phyloP scores from a whole-genome alignment of 2,329 filamentous ascomycete genomes.

The Phialocephala subalpina region DNA sequence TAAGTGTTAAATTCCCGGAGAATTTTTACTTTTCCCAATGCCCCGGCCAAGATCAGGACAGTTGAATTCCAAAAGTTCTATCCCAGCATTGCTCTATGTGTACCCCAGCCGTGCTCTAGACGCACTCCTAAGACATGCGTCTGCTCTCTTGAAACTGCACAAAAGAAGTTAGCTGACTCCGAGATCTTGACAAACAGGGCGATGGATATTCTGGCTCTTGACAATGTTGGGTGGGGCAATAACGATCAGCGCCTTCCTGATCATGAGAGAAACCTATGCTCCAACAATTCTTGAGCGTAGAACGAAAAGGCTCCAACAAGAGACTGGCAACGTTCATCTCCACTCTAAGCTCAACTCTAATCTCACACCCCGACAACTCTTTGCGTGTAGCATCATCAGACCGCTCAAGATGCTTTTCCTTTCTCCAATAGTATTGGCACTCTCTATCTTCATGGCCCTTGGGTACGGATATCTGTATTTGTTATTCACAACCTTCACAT shows the following conservation, averaged over 20 bases:
- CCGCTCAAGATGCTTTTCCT: slow-evolving; percentile 50
- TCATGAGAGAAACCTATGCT: neutral
- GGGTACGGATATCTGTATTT: slow-evolving; percentile 59
- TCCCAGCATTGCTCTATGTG: neutral
- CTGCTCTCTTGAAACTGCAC: slow-evolving; percentile 28
- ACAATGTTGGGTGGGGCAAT: neutral
- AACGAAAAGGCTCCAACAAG: neutral
- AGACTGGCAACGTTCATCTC: neutral
- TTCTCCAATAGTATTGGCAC: slow-evolving; percentile 46
- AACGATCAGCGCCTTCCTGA: neutral
- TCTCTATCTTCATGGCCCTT: slow-evolving; percentile 56
- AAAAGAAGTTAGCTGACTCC: too few species aligned
- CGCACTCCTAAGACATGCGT: slow-evolving; percentile 48
- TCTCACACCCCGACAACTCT: slow-evolving; percentile 36
- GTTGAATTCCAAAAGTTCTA: too few species aligned
- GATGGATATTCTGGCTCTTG: too few species aligned
- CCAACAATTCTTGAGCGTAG: neutral
- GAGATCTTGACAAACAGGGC: too few species aligned
- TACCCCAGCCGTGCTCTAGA: slow-evolving; percentile 42
- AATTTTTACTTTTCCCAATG: too few species aligned
- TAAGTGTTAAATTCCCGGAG: too few species aligned
- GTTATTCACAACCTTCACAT: slow-evolving; percentile 56
- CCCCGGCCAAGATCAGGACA: too few species aligned
- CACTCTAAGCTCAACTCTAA: slow-evolving; percentile 51
- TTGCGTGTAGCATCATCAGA: slow-evolving; percentile 51